A percentile compares a stretch with the other conserved stretches of the same genome.
These are phyloP conservation scores for Henckelia pumila DNA, from an alignment of 257 asterid species.

Conservation along the genomic window DNA sequence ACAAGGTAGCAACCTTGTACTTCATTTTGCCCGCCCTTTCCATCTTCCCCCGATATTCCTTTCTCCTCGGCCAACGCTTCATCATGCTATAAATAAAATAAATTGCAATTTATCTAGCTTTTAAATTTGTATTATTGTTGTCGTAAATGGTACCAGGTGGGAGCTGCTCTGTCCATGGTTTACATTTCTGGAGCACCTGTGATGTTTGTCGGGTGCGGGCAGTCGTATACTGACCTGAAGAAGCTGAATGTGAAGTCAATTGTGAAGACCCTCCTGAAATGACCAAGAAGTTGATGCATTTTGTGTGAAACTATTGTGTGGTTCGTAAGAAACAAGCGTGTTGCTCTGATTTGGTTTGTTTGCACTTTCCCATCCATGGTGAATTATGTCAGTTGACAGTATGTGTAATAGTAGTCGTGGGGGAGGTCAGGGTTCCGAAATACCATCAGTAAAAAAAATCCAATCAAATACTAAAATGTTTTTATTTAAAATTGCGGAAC, in stretches of 20 bases:
- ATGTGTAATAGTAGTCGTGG: too few species aligned
- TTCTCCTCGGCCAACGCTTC: background rate
- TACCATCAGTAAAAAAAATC: too few species aligned
- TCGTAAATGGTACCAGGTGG: constrained; percentile 50
- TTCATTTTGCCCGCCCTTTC: too few species aligned
- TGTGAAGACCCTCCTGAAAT: constrained; percentile 84
- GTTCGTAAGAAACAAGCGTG: background rate
- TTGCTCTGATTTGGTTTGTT: constrained; percentile 16
- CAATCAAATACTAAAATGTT: too few species aligned
- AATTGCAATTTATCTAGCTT: too few species aligned
- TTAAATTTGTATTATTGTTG: background rate
- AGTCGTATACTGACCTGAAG: constrained; percentile 89
- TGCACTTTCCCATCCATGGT: constrained; percentile 31
- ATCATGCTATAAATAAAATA: background rate
- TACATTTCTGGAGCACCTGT: constrained; percentile 94
- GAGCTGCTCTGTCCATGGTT: constrained; percentile 97
- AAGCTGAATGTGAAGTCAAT: constrained; percentile 92
- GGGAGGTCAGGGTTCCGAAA: background rate
- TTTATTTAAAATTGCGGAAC: too few species aligned
- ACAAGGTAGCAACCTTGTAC: constrained; percentile 49
- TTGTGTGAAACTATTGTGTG: background rate
- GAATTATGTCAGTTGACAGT: constrained; percentile 29
- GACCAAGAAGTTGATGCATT: constrained; percentile 24
- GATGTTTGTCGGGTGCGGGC: constrained; percentile 98
- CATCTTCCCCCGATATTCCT: background rate